These are phyloP conservation scores for Ceratonia siliqua DNA, from an alignment of 306 rosid species.

Conservation along the genomic window DNA sequence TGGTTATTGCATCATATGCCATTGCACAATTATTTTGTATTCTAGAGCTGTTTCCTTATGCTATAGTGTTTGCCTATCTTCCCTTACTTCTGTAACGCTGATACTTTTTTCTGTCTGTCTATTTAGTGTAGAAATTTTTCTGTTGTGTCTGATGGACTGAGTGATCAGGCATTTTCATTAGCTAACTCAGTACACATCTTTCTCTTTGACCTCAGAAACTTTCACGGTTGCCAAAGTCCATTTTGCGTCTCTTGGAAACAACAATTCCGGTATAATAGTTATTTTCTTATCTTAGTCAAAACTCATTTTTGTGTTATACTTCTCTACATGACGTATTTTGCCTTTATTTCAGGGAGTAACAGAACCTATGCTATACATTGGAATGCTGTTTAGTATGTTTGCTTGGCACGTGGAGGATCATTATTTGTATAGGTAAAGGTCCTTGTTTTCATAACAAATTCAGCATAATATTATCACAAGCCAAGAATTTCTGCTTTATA, in stretches of 20 bases:
- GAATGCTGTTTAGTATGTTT: conserved; percentile 96
- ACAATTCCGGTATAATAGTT: conserved; percentile 70
- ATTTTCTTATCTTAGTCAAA: neutral
- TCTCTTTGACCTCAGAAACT: conserved; percentile 61
- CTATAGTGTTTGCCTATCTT: neutral
- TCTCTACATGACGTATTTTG: conserved; percentile 22
- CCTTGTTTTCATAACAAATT: neutral
- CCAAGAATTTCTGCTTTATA: conserved; percentile 7
- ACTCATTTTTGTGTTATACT: conserved; percentile 13
- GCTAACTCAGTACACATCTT: conserved; percentile 24
- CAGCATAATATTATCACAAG: neutral
- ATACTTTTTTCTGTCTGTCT: neutral
- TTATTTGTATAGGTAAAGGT: conserved; percentile 79
- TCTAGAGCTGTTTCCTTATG: neutral
- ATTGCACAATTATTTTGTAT: neutral
- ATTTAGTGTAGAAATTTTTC: neutral
- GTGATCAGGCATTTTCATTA: conserved; percentile 16
- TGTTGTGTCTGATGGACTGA: neutral
- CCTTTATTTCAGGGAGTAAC: conserved; percentile 82
- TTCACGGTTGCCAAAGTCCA: conserved; percentile 80
- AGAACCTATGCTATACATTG: conserved; percentile 96
- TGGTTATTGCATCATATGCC: neutral
- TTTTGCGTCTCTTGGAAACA: conserved; percentile 77
- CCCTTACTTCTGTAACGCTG: neutral
- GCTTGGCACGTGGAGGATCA: conserved; percentile 99